Evolutionary conservation across 2,329 filamentous ascomycete genomes (phyloP).

Genomic region (Cytospora mali): DNA sequence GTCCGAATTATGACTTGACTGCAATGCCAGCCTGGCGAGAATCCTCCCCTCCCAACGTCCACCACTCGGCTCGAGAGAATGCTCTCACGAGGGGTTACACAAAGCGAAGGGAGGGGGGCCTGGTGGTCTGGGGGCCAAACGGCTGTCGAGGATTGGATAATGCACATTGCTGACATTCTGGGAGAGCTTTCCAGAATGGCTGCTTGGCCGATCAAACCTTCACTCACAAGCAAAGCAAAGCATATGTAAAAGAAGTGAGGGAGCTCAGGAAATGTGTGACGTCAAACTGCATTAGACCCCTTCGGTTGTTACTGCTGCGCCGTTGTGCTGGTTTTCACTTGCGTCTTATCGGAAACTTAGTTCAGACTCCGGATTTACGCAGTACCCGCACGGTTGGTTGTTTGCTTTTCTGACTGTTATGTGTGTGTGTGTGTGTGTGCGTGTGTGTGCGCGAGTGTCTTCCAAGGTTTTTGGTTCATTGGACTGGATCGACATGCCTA

Average conservation of each 20-base stretch:
- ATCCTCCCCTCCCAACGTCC: too few relatives aligned
- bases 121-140: too few relatives aligned
- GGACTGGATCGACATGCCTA: constrained; percentile 3
- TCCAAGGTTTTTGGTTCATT: too few relatives aligned
- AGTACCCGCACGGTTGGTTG: background rate
- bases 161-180: too few relatives aligned
- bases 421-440: too few relatives aligned
- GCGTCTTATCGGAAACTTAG: background rate
- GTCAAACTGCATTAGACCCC: constrained; percentile 19
- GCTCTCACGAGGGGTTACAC: constrained; percentile 17
- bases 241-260: background rate
- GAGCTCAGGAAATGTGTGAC: constrained; percentile 18
- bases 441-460: too few relatives aligned
- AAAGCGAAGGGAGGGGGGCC: background rate
- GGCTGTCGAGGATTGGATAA: too few relatives aligned
- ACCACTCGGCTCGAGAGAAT: constrained; percentile 22
- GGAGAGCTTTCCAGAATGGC: too few relatives aligned
- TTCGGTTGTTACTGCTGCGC: background rate
- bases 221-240: too few relatives aligned
- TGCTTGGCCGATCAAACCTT: too few relatives aligned
- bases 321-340: background rate
- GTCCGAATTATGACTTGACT: background rate
- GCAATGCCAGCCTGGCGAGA: too few relatives aligned
- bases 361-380: too few relatives aligned
- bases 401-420: background rate